Conservation (phyloP, 106 monocot genomes). For the Dendrobium huoshanense region DNA sequence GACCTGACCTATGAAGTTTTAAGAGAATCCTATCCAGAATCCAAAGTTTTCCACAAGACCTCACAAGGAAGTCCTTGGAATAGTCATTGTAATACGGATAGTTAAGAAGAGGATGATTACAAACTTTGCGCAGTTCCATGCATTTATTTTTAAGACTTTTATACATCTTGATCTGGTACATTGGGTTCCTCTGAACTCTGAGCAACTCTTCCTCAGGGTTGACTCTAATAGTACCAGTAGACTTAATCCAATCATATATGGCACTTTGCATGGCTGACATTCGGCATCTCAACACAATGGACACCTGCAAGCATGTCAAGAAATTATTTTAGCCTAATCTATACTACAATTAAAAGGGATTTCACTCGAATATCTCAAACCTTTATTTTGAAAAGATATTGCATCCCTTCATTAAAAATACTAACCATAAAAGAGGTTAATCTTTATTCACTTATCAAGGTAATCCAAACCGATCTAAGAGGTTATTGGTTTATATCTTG, state of each 20-base stretch:
- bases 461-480: too few species aligned
- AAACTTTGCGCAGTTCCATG: constrained; percentile 91
- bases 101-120: constrained; percentile 90
- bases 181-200: constrained; percentile 60
- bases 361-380: too few species aligned
- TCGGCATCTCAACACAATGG: constrained; percentile 84
- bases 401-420: too few species aligned
- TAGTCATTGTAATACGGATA: constrained; percentile 77
- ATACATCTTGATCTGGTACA: constrained; percentile 76
- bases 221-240: constrained; percentile 93
- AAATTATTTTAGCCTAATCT: not conserved
- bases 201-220: constrained; percentile 86
- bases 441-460: too few species aligned
- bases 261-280: constrained; percentile 95
- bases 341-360: too few species aligned
- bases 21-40: constrained; percentile 91
- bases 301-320: constrained; percentile 38
- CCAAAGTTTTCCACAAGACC: constrained; percentile 97
- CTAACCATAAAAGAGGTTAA: too few species aligned
- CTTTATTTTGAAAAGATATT: too few species aligned
- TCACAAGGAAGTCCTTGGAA: constrained; percentile 74
- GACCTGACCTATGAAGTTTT: constrained; percentile 92
- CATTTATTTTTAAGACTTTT: constrained; percentile 96
- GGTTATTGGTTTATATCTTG: too few species aligned
- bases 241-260: constrained; percentile 97